These are phyloP conservation scores for Cutaneotrichosporon mucoides DNA, from an alignment of 1,284 basidiomycete species.

Conservation along the genomic window DNA sequence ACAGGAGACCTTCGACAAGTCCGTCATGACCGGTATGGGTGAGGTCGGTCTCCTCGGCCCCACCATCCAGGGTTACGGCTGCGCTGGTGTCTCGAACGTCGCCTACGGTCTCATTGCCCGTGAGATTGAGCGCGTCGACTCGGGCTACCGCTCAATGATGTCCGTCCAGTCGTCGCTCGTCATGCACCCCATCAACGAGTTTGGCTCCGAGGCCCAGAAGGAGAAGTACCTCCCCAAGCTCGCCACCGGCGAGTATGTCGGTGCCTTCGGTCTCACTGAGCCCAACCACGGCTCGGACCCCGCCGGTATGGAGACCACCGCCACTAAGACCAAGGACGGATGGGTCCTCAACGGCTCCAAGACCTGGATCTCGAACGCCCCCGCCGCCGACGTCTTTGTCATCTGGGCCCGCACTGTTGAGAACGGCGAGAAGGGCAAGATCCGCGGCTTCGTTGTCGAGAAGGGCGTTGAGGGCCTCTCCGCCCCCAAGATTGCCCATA, in stretches of 20 bases:
- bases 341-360: constrained; percentile 86
- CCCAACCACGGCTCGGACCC: constrained; percentile 96
- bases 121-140: constrained; percentile 90
- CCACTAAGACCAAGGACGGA: constrained; percentile 75
- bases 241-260: constrained; percentile 80
- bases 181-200: constrained; percentile 95
- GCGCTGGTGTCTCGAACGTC: constrained; percentile 86
- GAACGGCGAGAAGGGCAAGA: constrained; percentile 59
- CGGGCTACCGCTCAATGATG: constrained; percentile 91
- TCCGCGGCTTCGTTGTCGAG: constrained; percentile 79
- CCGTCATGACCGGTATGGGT: constrained; percentile 89
- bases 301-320: constrained; percentile 87
- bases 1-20: constrained; percentile 67
- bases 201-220: constrained; percentile 85
- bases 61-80: constrained; percentile 90
- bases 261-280: constrained; percentile 94
- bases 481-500: constrained; percentile 87
- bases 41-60: constrained; percentile 82
- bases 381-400: constrained; percentile 78
- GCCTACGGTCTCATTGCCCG: constrained; percentile 91
- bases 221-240: constrained; percentile 73
- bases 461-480: constrained; percentile 79
- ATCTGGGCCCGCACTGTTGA: constrained; percentile 67
- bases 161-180: constrained; percentile 93
- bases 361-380: constrained; percentile 94